Conservation (phyloP, 352 stramenopile species). For the Globisporangium perplexum region DNA sequence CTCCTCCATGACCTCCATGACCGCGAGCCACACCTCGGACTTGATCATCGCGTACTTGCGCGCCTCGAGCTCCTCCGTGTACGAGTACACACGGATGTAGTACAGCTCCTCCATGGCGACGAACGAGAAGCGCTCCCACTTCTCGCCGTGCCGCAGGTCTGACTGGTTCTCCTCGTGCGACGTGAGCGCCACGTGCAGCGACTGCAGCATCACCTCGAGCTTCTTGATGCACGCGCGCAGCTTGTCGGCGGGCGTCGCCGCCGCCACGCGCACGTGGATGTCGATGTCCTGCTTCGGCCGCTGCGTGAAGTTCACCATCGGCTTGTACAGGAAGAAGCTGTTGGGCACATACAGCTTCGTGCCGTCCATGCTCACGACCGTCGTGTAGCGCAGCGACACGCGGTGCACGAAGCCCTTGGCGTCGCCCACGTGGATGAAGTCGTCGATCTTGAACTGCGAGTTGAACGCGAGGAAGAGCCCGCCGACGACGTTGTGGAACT, state of each 20-base stretch:
- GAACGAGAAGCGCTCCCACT: conserved; percentile 81
- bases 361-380: conserved; percentile 70
- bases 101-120: conserved; percentile 86
- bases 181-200: conserved; percentile 76
- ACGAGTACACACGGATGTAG: conserved; percentile 80
- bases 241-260: conserved; percentile 46
- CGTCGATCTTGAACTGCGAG: conserved; percentile 83
- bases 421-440: conserved; percentile 79
- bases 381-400: conserved; percentile 81
- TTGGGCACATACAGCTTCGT: conserved; percentile 83
- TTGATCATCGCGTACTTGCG: conserved; percentile 88
- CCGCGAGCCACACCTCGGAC: conserved; percentile 83
- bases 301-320: conserved; percentile 87
- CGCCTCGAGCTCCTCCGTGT: conserved; percentile 80
- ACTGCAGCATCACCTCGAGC: conserved; percentile 79
- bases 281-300: conserved; percentile 80
- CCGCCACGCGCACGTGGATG: conserved; percentile 58
- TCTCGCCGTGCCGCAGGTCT: conserved; percentile 72
- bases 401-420: conserved; percentile 78
- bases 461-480: conserved; percentile 88
- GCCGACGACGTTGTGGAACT: conserved; percentile 84
- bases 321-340: conserved; percentile 89
- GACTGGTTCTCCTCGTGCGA: conserved; percentile 84
- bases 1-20: conserved; percentile 89
- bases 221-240: conserved; percentile 51